Conservation (phyloP, 768 basidiomycete species). For the Trametopsis cervina region DNA sequence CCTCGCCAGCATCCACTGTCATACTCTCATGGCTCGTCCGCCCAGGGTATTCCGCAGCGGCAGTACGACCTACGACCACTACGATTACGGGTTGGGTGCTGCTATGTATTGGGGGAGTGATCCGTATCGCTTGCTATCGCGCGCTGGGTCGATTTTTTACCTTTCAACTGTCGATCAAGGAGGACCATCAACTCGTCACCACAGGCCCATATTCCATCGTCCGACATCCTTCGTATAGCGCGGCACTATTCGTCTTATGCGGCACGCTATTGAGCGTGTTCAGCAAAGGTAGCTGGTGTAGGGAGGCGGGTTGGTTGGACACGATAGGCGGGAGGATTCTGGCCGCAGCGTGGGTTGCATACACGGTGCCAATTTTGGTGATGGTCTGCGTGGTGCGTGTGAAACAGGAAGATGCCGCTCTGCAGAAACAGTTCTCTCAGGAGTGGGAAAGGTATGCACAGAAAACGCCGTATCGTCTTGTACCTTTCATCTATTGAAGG, state of each 20-base stretch:
- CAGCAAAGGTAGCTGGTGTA: conserved; percentile 8
- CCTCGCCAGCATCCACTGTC: not conserved
- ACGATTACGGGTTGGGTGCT: not conserved
- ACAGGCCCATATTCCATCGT: conserved; percentile 16
- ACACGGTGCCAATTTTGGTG: not conserved
- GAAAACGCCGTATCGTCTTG: conserved; percentile 1
- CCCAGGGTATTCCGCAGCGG: not conserved
- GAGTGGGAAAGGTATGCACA: conserved; percentile 1
- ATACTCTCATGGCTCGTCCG: not conserved
- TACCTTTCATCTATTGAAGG: conserved; percentile 1
- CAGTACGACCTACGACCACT: not conserved
- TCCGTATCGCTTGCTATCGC: conserved; percentile 8
- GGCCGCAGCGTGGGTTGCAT: not conserved
- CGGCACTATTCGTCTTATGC: not conserved
- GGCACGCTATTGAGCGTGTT: conserved; percentile 8
- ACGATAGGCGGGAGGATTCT: not conserved
- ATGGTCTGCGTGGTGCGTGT: not conserved
- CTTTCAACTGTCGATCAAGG: conserved; percentile 6
- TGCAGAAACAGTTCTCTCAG: conserved; percentile 1
- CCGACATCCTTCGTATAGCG: conserved; percentile 19
- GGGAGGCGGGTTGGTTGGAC: conserved; percentile 2
- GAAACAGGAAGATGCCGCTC: not conserved
- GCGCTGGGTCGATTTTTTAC: conserved; percentile 11
- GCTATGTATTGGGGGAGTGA: not conserved
- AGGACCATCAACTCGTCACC: conserved; percentile 14